These are phyloP conservation scores for Amanita jacksonii DNA, from an alignment of 768 basidiomycete species.

Conservation along the genomic window DNA sequence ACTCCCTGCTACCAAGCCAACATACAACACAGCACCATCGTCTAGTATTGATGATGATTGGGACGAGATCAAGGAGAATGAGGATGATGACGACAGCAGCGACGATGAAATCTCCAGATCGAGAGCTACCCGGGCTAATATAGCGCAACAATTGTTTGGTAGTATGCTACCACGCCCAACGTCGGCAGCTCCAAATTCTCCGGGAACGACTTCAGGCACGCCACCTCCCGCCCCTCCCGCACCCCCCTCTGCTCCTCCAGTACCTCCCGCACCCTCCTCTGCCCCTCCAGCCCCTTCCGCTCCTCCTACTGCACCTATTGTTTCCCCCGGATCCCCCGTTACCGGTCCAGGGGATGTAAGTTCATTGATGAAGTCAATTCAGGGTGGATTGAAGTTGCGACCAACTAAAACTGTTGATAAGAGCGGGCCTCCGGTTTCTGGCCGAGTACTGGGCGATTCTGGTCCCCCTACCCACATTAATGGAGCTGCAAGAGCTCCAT, in stretches of 20 bases:
- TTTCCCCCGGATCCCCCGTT: constrained; percentile 19
- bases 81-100: constrained; percentile 56
- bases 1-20: constrained; percentile 41
- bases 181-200: constrained; percentile 41
- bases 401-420: constrained; percentile 81
- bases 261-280: constrained; percentile 18
- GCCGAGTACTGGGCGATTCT: constrained; percentile 69
- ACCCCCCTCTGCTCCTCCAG: constrained; percentile 24
- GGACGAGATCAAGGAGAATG: constrained; percentile 74
- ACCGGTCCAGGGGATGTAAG: constrained; percentile 39
- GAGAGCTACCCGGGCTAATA: constrained; percentile 52
- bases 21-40: constrained; percentile 54
- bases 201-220: constrained; percentile 29
- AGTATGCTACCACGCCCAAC: constrained; percentile 55
- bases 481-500: constrained; percentile 30
- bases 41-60: constrained; percentile 53
- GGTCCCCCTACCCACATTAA: constrained; percentile 65
- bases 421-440: constrained; percentile 58
- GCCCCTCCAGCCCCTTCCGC: constrained; percentile 31
- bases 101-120: constrained; percentile 73
- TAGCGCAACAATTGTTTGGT: constrained; percentile 78
- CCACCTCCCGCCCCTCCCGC: constrained; percentile 20
- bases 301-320: constrained; percentile 27
- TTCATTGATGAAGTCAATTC: constrained; percentile 73
- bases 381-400: constrained; percentile 59